These are phyloP conservation scores for Raphanus sativus DNA, from an alignment of 345 rosid species.

Conservation along the genomic window DNA sequence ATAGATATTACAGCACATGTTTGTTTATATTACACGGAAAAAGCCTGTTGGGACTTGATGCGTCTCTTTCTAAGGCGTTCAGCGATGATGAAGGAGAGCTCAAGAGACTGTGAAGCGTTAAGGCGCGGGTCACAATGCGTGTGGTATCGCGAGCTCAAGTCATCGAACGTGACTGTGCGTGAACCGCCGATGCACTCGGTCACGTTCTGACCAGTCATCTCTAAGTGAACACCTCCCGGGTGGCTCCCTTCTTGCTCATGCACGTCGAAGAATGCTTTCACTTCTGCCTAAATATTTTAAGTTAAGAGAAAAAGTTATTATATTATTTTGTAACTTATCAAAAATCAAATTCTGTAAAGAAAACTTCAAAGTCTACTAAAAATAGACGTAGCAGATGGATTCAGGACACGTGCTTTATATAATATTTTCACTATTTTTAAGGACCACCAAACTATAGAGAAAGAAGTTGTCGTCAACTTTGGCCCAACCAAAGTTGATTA, in stretches of 20 bases:
- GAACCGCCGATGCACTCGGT: constrained; percentile 74
- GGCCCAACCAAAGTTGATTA: constrained; percentile 19
- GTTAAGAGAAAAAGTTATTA: background rate
- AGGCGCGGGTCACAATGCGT: constrained; percentile 68
- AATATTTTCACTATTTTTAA: background rate
- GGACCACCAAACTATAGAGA: constrained; percentile 24
- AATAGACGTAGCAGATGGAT: background rate
- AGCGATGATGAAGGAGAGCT: constrained; percentile 66
- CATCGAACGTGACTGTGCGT: constrained; percentile 64
- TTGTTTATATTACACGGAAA: constrained; percentile 21
- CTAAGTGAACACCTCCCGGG: constrained; percentile 66
- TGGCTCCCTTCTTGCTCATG: constrained; percentile 76
- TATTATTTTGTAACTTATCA: background rate
- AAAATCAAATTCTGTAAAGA: background rate
- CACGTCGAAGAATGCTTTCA: constrained; percentile 70
- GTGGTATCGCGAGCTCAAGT: constrained; percentile 67
- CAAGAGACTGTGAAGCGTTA: constrained; percentile 69
- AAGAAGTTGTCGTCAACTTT: constrained; percentile 26
- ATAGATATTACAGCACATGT: constrained; percentile 1
- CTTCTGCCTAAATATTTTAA: constrained; percentile 49
- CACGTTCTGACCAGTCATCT: constrained; percentile 75
- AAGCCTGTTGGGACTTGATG: constrained; percentile 46
- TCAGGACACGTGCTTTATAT: background rate
- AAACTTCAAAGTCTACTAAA: background rate
- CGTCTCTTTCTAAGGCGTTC: constrained; percentile 73